phyloP scores from a whole-genome alignment of 441 rosid genomes.

The Euphorbia schlechtendalii region DNA sequence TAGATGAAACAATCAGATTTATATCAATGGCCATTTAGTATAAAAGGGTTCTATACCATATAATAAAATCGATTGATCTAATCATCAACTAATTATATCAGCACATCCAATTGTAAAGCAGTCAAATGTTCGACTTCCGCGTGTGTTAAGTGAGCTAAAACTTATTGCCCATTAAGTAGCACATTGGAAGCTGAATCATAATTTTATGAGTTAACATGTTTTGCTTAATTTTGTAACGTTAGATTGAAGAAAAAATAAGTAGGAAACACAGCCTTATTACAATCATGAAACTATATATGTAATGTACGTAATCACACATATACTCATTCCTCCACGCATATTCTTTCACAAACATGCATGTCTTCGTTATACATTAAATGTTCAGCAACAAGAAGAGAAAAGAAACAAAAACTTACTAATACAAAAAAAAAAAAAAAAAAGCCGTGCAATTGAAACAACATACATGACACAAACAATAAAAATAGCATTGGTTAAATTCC shows the following conservation, averaged over 20 bases:
- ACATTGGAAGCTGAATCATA: background rate
- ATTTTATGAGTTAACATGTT: background rate
- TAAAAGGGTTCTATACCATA: too few species aligned
- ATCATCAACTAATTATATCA: too few species aligned
- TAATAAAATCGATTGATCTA: too few species aligned
- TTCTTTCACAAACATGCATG: background rate
- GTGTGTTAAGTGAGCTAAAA: too few species aligned
- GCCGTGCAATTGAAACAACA: background rate
- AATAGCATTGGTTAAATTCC: background rate
- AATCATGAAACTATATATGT: background rate
- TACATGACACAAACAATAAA: background rate
- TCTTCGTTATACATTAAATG: background rate
- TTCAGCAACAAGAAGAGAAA: constrained; percentile 2
- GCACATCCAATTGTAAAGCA: too few species aligned
- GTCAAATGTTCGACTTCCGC: too few species aligned
- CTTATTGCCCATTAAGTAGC: background rate
- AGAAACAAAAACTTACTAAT: background rate
- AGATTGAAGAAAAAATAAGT: background rate
- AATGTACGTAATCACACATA: background rate
- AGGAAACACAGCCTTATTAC: background rate
- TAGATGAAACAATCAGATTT: too few species aligned
- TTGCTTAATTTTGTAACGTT: background rate
- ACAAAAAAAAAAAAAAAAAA: background rate
- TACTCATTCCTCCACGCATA: background rate
- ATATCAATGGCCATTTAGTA: too few species aligned